phyloP scores from a whole-genome alignment of 2,329 filamentous ascomycete genomes.

The Bimuria novae-zelandiae region DNA sequence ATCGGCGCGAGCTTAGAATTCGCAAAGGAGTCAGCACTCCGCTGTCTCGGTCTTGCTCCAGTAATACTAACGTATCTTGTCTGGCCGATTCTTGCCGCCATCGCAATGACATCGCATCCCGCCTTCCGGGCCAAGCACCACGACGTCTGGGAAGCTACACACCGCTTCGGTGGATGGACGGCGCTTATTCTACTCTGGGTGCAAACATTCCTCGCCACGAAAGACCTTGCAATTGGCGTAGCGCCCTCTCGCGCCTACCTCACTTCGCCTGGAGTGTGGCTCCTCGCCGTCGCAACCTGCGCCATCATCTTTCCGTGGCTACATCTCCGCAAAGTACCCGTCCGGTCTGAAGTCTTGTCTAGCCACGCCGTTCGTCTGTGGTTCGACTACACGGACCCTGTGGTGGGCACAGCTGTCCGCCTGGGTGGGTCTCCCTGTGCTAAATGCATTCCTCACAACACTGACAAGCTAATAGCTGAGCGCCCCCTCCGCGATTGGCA shows the following conservation, averaged over 20 bases:
- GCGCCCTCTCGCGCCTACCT: conserved; percentile 30
- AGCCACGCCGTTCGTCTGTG: conserved; percentile 73
- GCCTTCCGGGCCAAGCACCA: conserved; percentile 37
- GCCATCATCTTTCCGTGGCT: conserved; percentile 77
- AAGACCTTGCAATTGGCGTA: conserved; percentile 24
- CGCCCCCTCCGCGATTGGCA: conserved; percentile 45
- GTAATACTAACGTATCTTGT: conserved; percentile 39
- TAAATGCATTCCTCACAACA: neutral
- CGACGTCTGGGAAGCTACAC: conserved; percentile 42
- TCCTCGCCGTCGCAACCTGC: conserved; percentile 67
- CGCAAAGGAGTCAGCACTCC: conserved; percentile 22
- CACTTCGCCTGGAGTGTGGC: conserved; percentile 62
- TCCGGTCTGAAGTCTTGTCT: conserved; percentile 72
- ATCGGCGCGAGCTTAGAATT: conserved; percentile 43
- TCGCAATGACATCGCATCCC: conserved; percentile 39
- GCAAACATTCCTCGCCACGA: conserved; percentile 32
- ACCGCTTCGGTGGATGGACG: conserved; percentile 47
- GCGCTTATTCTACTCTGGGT: conserved; percentile 44
- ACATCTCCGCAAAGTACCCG: conserved; percentile 68
- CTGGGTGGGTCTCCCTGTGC: conserved; percentile 11
- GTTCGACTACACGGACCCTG: conserved; percentile 42
- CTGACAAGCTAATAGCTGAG: conserved; percentile 17
- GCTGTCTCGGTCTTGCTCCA: conserved; percentile 25
- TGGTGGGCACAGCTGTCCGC: conserved; percentile 39
- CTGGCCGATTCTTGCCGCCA: conserved; percentile 33